Conservation (phyloP, 305 asterid species). For the Rubia balearica region DNA sequence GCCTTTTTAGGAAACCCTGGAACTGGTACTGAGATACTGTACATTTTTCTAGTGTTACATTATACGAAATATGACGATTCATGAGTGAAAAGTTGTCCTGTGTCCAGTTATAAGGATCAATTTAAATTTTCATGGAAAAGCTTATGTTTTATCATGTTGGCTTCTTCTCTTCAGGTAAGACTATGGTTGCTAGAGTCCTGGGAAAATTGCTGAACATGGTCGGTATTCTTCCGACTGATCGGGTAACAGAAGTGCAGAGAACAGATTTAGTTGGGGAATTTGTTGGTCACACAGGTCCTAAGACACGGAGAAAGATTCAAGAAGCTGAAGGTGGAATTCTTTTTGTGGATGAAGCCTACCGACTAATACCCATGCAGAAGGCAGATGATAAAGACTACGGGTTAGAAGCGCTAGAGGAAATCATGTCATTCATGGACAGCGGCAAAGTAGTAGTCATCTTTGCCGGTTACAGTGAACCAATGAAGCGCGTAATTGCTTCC, state of each 20-base stretch:
- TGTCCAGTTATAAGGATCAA: not conserved
- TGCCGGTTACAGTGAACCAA: constrained; percentile 82
- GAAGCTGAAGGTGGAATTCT: constrained; percentile 96
- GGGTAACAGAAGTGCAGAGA: constrained; percentile 85
- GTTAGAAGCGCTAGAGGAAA: constrained; percentile 79
- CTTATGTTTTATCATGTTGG: not conserved
- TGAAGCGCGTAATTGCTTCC: constrained; percentile 71
- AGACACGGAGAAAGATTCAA: constrained; percentile 82
- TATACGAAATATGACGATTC: too few species aligned
- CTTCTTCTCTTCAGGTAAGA: constrained; percentile 51
- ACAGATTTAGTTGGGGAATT: constrained; percentile 88
- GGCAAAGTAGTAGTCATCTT: constrained; percentile 64
- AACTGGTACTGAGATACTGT: constrained; percentile 44
- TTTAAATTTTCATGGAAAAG: not conserved
- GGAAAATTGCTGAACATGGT: constrained; percentile 86
- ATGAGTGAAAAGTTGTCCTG: too few species aligned
- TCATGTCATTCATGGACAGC: constrained; percentile 86
- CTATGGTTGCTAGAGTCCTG: constrained; percentile 82
- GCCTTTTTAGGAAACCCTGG: constrained; percentile 98
- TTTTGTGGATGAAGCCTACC: constrained; percentile 85
- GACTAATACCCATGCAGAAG: constrained; percentile 66
- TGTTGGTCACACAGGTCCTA: constrained; percentile 89
- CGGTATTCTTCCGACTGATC: constrained; percentile 71
- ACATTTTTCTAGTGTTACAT: not conserved
- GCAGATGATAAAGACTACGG: constrained; percentile 53